Conservation (phyloP, 768 basidiomycete genomes). For the Mycena chlorophos region DNA sequence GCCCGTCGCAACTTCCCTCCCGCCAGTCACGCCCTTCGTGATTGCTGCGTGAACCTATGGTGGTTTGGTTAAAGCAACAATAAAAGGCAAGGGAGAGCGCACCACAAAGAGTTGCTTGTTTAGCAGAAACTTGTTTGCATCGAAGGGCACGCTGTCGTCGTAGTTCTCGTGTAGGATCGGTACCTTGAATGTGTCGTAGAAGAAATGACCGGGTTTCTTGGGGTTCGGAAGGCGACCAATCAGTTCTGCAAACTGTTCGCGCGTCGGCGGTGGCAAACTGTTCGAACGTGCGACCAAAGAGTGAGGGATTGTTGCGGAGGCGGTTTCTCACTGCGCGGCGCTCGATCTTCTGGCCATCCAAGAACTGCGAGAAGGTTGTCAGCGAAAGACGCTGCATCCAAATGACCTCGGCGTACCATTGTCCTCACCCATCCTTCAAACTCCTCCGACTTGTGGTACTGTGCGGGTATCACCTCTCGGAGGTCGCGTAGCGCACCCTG, state of each 20-base stretch:
- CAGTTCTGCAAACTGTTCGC: not conserved
- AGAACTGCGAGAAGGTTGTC: not conserved
- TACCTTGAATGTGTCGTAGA: slow-evolving; percentile 7
- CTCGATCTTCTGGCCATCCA: not conserved
- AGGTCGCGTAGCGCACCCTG: not conserved
- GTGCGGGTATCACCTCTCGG: not conserved
- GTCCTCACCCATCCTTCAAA: not conserved
- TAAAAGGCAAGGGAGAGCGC: not conserved
- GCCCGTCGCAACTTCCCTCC: not conserved
- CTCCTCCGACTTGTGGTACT: not conserved
- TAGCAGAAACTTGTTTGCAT: slow-evolving; percentile 2
- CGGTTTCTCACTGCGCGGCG: not conserved
- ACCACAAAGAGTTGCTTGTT: not conserved
- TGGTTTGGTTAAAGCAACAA: too few species aligned
- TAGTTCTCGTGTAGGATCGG: slow-evolving; percentile 6
- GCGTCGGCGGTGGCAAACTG: not conserved
- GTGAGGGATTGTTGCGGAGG: not conserved
- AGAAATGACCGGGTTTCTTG: not conserved
- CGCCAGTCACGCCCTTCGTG: not conserved
- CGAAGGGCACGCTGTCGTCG: not conserved
- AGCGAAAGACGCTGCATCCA: not conserved
- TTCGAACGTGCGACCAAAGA: not conserved
- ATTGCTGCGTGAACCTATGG: slow-evolving; percentile 6
- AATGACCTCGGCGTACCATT: not conserved
- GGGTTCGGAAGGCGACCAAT: not conserved